Evolutionary conservation across 2,329 filamentous ascomycete species (phyloP).

Genomic region (Ceratocystis diversiconidia): DNA sequence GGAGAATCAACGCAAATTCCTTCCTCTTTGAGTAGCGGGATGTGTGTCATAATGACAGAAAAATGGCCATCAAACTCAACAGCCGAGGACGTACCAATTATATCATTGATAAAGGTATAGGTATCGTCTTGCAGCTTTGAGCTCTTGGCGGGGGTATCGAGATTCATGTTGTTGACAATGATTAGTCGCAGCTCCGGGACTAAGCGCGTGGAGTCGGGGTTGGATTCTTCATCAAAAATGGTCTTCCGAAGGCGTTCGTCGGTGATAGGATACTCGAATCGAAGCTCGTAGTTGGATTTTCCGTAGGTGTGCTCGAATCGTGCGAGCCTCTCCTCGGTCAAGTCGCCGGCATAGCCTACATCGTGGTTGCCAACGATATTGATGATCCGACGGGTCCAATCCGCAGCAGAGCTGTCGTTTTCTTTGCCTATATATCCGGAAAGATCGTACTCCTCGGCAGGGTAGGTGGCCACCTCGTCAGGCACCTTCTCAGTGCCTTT

Average conservation of each 20-base stretch:
- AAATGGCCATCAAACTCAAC: conserved; percentile 52
- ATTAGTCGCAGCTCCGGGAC: conserved; percentile 64
- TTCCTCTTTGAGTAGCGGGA: conserved; percentile 71
- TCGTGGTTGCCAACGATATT: conserved; percentile 94
- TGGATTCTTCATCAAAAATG: conserved; percentile 29
- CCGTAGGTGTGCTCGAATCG: conserved; percentile 80
- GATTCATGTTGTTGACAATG: conserved; percentile 82
- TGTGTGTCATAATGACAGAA: conserved; percentile 79
- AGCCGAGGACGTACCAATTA: conserved; percentile 47
- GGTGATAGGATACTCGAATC: conserved; percentile 46
- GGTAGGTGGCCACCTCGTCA: conserved; percentile 38
- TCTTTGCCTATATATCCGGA: conserved; percentile 34
- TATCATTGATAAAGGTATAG: conserved; percentile 59
- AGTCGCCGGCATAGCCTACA: conserved; percentile 86
- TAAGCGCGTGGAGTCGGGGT: conserved; percentile 35
- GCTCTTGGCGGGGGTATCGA: conserved; percentile 67
- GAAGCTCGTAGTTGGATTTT: conserved; percentile 77
- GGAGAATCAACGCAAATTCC: conserved; percentile 77
- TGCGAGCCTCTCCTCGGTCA: conserved; percentile 57
- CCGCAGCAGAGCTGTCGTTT: conserved; percentile 22
- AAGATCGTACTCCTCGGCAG: conserved; percentile 35
- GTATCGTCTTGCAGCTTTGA: conserved; percentile 56
- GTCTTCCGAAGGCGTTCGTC: conserved; percentile 29
- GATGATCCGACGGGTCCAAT: conserved; percentile 66
- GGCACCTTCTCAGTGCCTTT: conserved; percentile 49